Conservation (phyloP, 148 eudicot genomes). For the Talinum fruticosum region DNA sequence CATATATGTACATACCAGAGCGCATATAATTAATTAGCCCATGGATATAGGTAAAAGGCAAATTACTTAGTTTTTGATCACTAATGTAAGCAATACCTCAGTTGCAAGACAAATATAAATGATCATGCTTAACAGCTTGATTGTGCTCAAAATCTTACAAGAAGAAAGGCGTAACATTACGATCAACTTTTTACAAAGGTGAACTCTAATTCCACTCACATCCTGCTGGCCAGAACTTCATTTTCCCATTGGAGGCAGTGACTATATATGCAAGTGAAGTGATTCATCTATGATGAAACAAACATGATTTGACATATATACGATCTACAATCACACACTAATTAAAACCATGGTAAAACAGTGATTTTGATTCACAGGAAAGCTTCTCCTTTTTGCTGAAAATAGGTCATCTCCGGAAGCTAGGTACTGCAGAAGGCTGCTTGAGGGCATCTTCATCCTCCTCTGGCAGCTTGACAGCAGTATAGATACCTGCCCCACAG, state of each 20-base stretch:
- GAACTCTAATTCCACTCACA: constrained; percentile 3
- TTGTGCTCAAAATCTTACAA: constrained; percentile 6
- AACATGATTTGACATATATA: constrained; percentile 5
- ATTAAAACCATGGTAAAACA: not conserved
- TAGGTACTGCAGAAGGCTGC: constrained; percentile 46
- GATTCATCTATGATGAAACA: constrained; percentile 1
- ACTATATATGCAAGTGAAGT: not conserved
- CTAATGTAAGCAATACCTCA: not conserved
- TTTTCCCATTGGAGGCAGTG: not conserved
- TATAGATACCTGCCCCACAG: constrained; percentile 81
- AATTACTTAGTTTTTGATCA: no score
- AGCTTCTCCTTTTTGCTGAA: not conserved
- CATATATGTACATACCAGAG: no score
- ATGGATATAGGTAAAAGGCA: no score
- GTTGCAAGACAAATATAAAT: not conserved
- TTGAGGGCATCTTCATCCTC: constrained; percentile 37
- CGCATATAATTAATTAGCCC: no score
- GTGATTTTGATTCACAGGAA: constrained; percentile 1
- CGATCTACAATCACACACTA: constrained; percentile 21
- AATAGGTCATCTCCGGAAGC: constrained; percentile 47
- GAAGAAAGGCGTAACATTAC: constrained; percentile 13
- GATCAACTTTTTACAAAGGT: constrained; percentile 15
- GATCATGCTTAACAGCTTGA: not conserved
- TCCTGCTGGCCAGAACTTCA: not conserved
- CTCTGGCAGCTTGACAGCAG: constrained; percentile 77